These are phyloP conservation scores for Mrakia hoshinonis DNA, from an alignment of 768 basidiomycete species.

Conservation along the genomic window DNA sequence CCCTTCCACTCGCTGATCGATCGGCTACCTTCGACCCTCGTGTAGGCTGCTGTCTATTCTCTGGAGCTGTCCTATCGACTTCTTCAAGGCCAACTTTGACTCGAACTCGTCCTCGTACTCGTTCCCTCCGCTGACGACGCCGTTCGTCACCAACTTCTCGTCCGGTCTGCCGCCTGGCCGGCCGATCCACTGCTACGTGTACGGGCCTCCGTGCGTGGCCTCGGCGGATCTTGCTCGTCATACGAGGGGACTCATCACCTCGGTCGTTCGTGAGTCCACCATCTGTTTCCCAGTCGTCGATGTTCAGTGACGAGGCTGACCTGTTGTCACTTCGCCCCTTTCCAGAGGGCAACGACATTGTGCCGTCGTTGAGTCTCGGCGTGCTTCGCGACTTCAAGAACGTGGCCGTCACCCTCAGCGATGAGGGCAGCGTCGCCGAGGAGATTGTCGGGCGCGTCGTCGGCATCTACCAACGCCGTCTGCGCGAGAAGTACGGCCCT, in stretches of 20 bases:
- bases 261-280: conserved; percentile 37
- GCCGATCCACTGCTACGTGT: conserved; percentile 40
- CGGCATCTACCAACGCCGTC: conserved; percentile 36
- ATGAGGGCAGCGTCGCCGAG: conserved; percentile 40
- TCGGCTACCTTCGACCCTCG: background rate
- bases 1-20: no score
- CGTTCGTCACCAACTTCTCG: conserved; percentile 40
- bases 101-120: conserved; percentile 5
- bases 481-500: conserved; percentile 27
- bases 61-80: conserved; percentile 33
- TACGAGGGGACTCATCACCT: conserved; percentile 39
- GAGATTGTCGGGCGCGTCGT: conserved; percentile 41
- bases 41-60: conserved; percentile 36
- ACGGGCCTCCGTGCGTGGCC: conserved; percentile 38
- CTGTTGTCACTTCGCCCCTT: conserved; percentile 14
- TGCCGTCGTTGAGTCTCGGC: conserved; percentile 27
- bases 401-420: conserved; percentile 40
- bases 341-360: conserved; percentile 28
- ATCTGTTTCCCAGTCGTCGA: background rate
- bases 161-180: conserved; percentile 41
- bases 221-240: conserved; percentile 40
- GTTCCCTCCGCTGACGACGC: conserved; percentile 34
- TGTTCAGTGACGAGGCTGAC: conserved; percentile 26
- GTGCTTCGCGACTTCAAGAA: conserved; percentile 40
- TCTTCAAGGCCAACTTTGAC: conserved; percentile 30